Base-by-base conservation (phyloP, 2,329 filamentous ascomycete species). In the Thermochaetoides dissita region DNA sequence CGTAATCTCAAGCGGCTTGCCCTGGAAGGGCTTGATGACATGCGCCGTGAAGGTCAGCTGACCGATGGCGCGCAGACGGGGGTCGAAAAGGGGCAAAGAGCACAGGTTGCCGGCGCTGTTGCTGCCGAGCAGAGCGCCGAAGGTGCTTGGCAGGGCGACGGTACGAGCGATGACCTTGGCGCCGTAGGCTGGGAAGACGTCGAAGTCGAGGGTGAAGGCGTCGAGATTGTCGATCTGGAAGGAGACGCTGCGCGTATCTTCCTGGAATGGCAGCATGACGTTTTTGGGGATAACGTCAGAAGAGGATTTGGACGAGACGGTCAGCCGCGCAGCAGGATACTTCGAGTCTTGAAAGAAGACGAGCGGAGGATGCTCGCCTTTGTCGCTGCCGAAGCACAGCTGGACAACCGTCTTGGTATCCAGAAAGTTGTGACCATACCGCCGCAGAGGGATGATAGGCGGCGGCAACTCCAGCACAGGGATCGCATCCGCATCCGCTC, bases 371-470 rank as follows among this genome's bases (percentile, higher is more conserved):
- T 91, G 76, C 39, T 72, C 78, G 28, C 75, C 68, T 46, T 81
- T 80, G 40, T 89, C 85, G 17, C 17, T 5, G 17, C 17, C 17
- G 55, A 98, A 96, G 52, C 74, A 85, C 49, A 98, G 82, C 55
- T 95, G 85, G 9, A 98, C 79, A 49, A 95, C 93, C 0, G 88
- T 94, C 65, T 96, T 98, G 30, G 86, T 94, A 57, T 98, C 91
- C 32, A 98, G 71, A 69, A 98, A 98, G 61, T 96, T 98, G 65
- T 98, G 91, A 10, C 91, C 91, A 55, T 98, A 98, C 53, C 91
- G 76, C 51, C 91, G 77, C 38, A 96, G 70, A 0, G 91, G 91
- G 51, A 98, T 95, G 50, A 98, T 96, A 0, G 91, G 91, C 12
- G 91, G 91, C 17, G 91, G 91, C 9, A 98, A 71, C 51, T 89